phyloP scores from a whole-genome alignment of 371 early-diverging fungal species.

The Funneliformis caledonium region DNA sequence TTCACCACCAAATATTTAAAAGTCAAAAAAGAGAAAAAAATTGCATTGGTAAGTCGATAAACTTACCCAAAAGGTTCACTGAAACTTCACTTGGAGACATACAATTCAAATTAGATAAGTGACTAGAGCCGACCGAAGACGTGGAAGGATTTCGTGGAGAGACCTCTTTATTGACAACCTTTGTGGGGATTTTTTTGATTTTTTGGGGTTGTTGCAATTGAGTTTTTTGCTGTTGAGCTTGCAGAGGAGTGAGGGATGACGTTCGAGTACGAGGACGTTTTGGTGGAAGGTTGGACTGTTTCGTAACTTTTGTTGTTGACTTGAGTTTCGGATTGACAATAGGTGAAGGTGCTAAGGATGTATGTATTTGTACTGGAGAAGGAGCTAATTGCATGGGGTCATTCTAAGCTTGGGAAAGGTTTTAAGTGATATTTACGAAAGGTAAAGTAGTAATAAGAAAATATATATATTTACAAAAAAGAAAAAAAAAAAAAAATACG shows the following conservation, averaged over 20 bases:
- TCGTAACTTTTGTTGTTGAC: conserved; percentile 3
- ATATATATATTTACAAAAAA: too few relatives aligned
- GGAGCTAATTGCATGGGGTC: conserved; percentile 20
- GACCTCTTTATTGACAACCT: not conserved
- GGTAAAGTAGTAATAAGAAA: too few relatives aligned
- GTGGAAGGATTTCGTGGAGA: not conserved
- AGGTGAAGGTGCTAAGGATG: not conserved
- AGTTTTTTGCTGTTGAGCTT: not conserved
- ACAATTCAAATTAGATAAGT: conserved; percentile 5
- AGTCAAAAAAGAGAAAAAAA: not conserved
- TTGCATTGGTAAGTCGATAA: not conserved
- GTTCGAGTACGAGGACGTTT: not conserved
- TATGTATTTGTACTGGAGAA: conserved; percentile 12
- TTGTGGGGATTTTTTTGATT: not conserved
- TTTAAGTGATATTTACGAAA: not conserved
- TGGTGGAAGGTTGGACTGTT: not conserved
- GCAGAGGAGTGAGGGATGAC: not conserved
- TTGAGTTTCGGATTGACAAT: not conserved
- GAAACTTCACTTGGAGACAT: conserved; percentile 28
- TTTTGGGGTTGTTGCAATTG: not conserved
- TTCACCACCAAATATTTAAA: too few relatives aligned
- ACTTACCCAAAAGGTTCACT: conserved; percentile 15
- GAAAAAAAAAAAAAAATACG: not conserved
- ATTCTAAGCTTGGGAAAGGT: conserved; percentile 15
- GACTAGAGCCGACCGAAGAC: not conserved